Evolutionary conservation across 306 rosid species (phyloP), one percentile per base, ranked within the genome.

Genomic region (Pyrus betulifolia): DNA sequence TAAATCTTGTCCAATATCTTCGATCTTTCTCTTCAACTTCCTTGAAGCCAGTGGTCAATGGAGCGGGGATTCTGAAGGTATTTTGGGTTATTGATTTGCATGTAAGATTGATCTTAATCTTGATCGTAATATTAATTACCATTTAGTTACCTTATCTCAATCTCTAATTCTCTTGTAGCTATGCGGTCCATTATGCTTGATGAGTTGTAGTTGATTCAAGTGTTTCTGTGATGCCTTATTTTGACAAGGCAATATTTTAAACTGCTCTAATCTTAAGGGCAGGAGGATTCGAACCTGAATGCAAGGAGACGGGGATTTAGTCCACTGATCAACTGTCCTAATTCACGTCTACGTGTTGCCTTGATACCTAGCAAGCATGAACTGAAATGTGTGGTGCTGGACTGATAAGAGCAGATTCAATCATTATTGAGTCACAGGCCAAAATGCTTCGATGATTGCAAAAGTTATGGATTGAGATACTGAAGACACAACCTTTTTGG

Each of bases 391-490:
- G 18, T 51, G 8, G 55, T 51, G 8, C 55, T 17, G 55, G 21
- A 51, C 8, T 51, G 21, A 51, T 51, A 18, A 49, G 18, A 17
- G 66, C 71, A 69, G 68, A 73, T 69, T 74, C 66, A 22, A 42
- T 55, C 38, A 45, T 66, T 40, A 8, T 65, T 19, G 70, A 58
- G 44, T 28, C 55, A 49, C 19, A 14, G 8, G 17, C 55, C 8
- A 5, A 49, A 49, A 15, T 15, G 17, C 55, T 49, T 15, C 55
- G 0, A 17, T 49, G 21, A 15, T 15, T 15, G 55, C 55, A 49
- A 15, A 5, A 8, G 12, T 40, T 77, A 19, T 57, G 80, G 81
- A 71, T 59, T 28, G 81, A 65, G 60, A 76, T 55, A 35, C 33
- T 76, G 5, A n/a, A 40, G 52, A 17, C 68, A 30, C 28, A 67